Evolutionary conservation across 805 yeast genomes (phyloP).

Genomic region (Gaillardinia entomophila): DNA sequence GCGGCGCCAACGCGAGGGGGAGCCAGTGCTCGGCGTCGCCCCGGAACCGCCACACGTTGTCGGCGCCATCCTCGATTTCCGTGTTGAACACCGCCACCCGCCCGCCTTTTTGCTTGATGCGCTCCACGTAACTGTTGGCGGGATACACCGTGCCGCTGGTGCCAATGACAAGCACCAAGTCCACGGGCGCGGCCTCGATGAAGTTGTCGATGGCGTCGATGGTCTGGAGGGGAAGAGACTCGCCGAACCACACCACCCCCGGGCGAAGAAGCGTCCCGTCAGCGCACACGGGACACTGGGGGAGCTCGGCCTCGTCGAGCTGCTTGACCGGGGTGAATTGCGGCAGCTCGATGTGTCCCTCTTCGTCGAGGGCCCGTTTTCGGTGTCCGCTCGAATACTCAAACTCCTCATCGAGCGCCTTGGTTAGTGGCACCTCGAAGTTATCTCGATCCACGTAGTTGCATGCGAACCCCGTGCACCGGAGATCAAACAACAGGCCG

Average conservation of each 20-base stretch:
- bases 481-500: conserved; percentile 68
- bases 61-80: conserved; percentile 46
- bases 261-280: conserved; percentile 64
- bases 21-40: conserved; percentile 77
- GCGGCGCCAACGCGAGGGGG: conserved; percentile 60
- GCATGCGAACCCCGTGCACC: conserved; percentile 75
- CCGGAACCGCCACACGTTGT: conserved; percentile 58
- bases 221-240: conserved; percentile 59
- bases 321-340: conserved; percentile 43
- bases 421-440: conserved; percentile 53
- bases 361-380: conserved; percentile 7
- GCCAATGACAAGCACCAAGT: conserved; percentile 76
- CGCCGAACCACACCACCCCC: conserved; percentile 96
- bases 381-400: conserved; percentile 21
- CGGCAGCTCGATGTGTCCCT: conserved; percentile 25
- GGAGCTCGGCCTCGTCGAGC: conserved; percentile 49
- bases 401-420: conserved; percentile 39
- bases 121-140: conserved; percentile 84
- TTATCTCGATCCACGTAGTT: conserved; percentile 51
- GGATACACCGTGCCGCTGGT: conserved; percentile 88
- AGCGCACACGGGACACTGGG: conserved; percentile 73
- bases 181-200: conserved; percentile 51
- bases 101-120: conserved; percentile 69
- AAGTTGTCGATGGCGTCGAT: conserved; percentile 70
- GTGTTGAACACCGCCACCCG: conserved; percentile 80